A percentile compares a stretch with the other conserved stretches of the same genome.
Evolutionary conservation across 2,329 filamentous ascomycete species (phyloP).

Genomic region (Pestalotiopsis sp.): DNA sequence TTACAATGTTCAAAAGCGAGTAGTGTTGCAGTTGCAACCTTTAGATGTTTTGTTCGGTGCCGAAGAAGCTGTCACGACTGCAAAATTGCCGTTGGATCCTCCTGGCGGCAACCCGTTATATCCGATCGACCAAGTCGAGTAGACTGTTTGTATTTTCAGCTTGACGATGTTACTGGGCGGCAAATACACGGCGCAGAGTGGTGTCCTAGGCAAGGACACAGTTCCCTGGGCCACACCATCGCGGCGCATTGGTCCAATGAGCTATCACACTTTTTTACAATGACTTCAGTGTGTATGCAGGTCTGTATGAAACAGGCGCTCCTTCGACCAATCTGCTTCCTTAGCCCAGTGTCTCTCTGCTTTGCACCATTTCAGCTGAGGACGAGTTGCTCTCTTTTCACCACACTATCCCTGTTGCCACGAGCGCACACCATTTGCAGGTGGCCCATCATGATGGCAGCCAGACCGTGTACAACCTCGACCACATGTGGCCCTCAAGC

Average conservation of each 20-base stretch:
- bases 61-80: neutral
- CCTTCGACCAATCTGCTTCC: neutral
- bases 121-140: neutral
- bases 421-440: neutral
- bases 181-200: conserved; percentile 7
- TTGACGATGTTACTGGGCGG: conserved; percentile 2
- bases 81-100: neutral
- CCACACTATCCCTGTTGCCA: conserved; percentile 4
- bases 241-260: conserved; percentile 2
- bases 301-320: neutral
- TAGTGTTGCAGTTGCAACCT: neutral
- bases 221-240: neutral
- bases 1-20: neutral
- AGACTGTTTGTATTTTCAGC: neutral
- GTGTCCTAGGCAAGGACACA: neutral
- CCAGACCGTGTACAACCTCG: neutral
- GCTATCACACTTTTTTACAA: neutral
- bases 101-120: neutral
- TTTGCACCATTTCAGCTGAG: neutral
- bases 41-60: neutral
- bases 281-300: conserved; percentile 3
- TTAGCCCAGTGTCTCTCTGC: neutral
- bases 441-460: neutral
- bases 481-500: neutral
- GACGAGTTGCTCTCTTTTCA: neutral